Evolutionary conservation across 2,329 filamentous ascomycete genomes (phyloP).

Genomic region (Colletotrichum tropicale): DNA sequence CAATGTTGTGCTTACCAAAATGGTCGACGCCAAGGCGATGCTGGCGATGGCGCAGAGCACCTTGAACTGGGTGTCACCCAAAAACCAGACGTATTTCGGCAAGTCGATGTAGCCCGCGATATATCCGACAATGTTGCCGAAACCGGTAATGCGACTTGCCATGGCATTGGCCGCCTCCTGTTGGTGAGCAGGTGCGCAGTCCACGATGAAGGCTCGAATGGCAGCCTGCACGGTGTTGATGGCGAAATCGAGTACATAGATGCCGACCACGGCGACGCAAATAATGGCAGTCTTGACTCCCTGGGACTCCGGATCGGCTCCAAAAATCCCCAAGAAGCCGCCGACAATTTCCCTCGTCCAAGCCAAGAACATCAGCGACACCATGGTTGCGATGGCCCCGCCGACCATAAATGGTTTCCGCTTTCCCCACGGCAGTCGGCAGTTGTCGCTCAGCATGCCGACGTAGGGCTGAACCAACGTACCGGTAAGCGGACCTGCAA

Average conservation of each 20-base stretch:
- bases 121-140: constrained; percentile 92
- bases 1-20: constrained; percentile 70
- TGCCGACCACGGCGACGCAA: constrained; percentile 79
- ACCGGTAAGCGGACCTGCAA: constrained; percentile 79
- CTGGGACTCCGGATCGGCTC: constrained; percentile 67
- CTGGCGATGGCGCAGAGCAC: constrained; percentile 87
- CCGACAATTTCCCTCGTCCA: constrained; percentile 78
- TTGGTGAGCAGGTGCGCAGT: constrained; percentile 90
- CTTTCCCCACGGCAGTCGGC: constrained; percentile 75
- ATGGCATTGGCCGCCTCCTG: constrained; percentile 94
- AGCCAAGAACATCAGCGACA: constrained; percentile 71
- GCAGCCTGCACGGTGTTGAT: constrained; percentile 97
- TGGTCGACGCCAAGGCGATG: constrained; percentile 71
- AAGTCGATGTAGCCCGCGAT: constrained; percentile 85
- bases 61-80: constrained; percentile 91
- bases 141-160: constrained; percentile 84
- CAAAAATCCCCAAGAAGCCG: constrained; percentile 72
- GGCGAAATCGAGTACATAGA: constrained; percentile 91
- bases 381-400: constrained; percentile 69
- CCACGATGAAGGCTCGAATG: constrained; percentile 90
- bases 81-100: constrained; percentile 74
- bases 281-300: constrained; percentile 72
- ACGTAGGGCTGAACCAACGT: constrained; percentile 83
- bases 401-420: constrained; percentile 82
- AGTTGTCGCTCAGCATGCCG: constrained; percentile 81